Evolutionary conservation across 2,329 filamentous ascomycete genomes (phyloP).

Genomic region (Scleromitrula shiraiana): DNA sequence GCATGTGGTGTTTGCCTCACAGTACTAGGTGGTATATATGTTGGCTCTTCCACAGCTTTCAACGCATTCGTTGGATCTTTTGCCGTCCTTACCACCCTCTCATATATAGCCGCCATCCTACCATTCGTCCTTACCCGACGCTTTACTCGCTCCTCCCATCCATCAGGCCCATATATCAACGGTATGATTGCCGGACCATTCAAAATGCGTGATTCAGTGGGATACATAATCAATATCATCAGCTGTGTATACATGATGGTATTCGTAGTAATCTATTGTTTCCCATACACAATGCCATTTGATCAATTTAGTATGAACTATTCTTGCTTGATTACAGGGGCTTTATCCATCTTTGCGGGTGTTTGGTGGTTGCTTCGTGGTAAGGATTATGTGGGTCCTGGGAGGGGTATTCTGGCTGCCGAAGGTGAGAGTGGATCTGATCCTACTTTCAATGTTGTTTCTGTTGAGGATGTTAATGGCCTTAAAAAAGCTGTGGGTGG

Average conservation of each 20-base stretch:
- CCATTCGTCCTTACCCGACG: conserved; percentile 43
- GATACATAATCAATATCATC: conserved; percentile 43
- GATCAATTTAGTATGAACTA: conserved; percentile 46
- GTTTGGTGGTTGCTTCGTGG: conserved; percentile 35
- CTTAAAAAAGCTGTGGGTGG: neutral
- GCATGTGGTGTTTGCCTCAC: conserved; percentile 42
- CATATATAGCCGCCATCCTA: conserved; percentile 56
- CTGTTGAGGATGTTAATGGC: neutral
- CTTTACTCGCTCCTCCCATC: conserved; percentile 11
- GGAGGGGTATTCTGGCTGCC: neutral
- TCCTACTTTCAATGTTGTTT: neutral
- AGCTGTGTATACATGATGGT: conserved; percentile 50
- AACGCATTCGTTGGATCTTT: conserved; percentile 56
- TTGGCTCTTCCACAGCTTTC: conserved; percentile 60
- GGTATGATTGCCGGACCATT: conserved; percentile 50
- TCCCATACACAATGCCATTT: conserved; percentile 41
- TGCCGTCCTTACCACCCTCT: conserved; percentile 45
- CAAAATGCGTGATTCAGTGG: conserved; percentile 40
- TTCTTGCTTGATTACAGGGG: conserved; percentile 37
- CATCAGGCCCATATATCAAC: conserved; percentile 16
- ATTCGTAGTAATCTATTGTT: conserved; percentile 58
- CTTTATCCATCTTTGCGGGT: conserved; percentile 33
- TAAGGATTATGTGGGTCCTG: conserved; percentile 22
- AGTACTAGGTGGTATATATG: conserved; percentile 54
- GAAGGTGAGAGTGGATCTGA: neutral